These are phyloP conservation scores for Cyberlindnera galapagoensis DNA, from an alignment of 805 yeast genomes.

Conservation along the genomic window DNA sequence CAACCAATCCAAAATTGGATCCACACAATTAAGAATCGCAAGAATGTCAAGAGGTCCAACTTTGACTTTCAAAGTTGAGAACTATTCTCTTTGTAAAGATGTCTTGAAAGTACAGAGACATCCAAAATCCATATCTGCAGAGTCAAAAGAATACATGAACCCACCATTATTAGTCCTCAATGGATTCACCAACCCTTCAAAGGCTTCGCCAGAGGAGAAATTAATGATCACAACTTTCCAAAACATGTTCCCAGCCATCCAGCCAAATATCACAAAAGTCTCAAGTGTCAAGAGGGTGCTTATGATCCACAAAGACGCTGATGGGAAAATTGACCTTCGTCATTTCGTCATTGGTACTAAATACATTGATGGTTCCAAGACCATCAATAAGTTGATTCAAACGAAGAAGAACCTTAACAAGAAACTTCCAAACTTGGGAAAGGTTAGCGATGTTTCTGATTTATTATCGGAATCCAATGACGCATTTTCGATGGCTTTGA, in stretches of 20 bases:
- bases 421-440: constrained; percentile 30
- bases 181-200: constrained; percentile 69
- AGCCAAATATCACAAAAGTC: constrained; percentile 76
- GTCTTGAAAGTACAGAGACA: constrained; percentile 59
- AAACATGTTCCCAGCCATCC: constrained; percentile 91
- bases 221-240: constrained; percentile 85
- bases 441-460: constrained; percentile 73
- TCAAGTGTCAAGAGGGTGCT: constrained; percentile 75
- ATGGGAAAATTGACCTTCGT: constrained; percentile 73
- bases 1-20: constrained; percentile 77
- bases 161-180: constrained; percentile 93
- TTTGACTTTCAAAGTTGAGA: constrained; percentile 68
- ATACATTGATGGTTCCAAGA: constrained; percentile 53
- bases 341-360: constrained; percentile 88
- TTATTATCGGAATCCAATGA: constrained; percentile 77
- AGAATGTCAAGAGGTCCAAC: constrained; percentile 95
- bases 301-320: constrained; percentile 67
- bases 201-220: constrained; percentile 67
- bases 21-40: constrained; percentile 75
- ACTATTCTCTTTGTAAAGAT: constrained; percentile 79
- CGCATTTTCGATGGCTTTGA: constrained; percentile 73
- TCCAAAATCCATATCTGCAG: constrained; percentile 73
- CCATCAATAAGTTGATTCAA: constrained; percentile 20
- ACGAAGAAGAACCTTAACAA: constrained; percentile 20
- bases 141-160: constrained; percentile 49